Evolutionary conservation across 441 rosid species (phyloP), one percentile per base, ranked within the genome.

Genomic region (Macaranga tanarius): DNA sequence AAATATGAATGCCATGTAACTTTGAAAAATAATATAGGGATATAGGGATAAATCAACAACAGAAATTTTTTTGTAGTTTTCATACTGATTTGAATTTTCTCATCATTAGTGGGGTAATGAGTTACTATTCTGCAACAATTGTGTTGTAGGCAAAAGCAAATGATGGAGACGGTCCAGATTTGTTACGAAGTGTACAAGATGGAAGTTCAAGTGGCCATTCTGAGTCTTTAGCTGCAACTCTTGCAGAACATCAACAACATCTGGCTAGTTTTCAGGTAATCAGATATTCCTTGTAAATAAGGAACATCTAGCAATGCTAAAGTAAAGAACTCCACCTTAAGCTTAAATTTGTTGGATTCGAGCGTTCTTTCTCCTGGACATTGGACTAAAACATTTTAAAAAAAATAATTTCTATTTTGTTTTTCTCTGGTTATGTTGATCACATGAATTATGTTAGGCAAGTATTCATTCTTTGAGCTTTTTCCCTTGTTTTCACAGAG

Each of bases 161-260:
- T 81, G 91, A 92, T 38, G 99, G 98, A 81, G 92, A 92, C 72
- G 98, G 99, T 79, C 99, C 99, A 81, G 97, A 93, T 84, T 88
- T 96, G 71, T 81, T 96, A 81, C 88, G 90, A 70, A 85, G 88
- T 76, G 80, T 84, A 22, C 85, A 82, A 63, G 96, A 89, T 80
- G 92, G 96, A 56, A 85, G 89, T 79, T 80, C 89, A 58, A 88
- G 88, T 87, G 91, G 97, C 73, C 99, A 96, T 84, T 84, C 92
- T 50, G 98, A 92, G 78, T 96, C 97, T 69, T 83, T 96, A 77
- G 92, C 96, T 72, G 88, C 92, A 59, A 93, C 99, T 58, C 92
- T 93, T 67, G 75, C 89, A 67, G 99, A 96, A 80, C 99, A 96
- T 87, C 95, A 96, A 77, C 99, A 96, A 78, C 99, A 96, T 83